Evolutionary conservation across 768 basidiomycete genomes (phyloP), one percentile per base, ranked within the genome.

Genomic region (Hericium coralloides): DNA sequence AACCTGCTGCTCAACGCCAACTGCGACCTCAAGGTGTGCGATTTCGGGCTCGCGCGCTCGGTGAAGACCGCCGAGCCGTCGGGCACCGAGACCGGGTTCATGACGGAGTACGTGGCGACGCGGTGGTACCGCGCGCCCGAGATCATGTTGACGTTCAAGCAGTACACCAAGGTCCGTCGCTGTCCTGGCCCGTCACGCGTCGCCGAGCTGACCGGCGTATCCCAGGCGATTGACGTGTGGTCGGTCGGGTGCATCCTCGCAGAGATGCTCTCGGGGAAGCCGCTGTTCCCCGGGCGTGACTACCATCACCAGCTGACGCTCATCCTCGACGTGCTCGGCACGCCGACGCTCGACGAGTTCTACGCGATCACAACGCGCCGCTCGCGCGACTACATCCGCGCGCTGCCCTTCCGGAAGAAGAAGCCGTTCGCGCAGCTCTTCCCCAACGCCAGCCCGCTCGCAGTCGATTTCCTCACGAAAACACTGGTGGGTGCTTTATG

Each of bases 101-200:
- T 95, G 92, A 95, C 92, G 1, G 91, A 93, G 83, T 95, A 95
- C 66, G 97, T 99, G 51, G 95, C 97, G 2, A 98, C 97, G 23
- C 79, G 97, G 64, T 99, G 97, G 97, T 99, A 98, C 68, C 85
- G 97, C 38, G 97, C 97, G 0, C 97, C 97, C 0, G 97, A 99
- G 70, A 95, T 99, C 74, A 99, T 99, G 97, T 79, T 99, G 53
- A 97, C 94, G 10, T 98, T 98, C 79, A 95, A 97, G 69, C 89
- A 97, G 69, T 99, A 99, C 74, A 95, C 95, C 53, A 94, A 94
- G 74, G 88, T 82, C 57, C 55, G 71, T 59, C 31, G 31, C 14
- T 23, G 36, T 14, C 37, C 73, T 70, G 70, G 74, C 74, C 65
- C 73, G 17, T 72, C 74, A 23, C 41, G 17, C 36, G 10, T 9